Percentiles rank a stretch among this genome's conserved stretches.
Conservation (phyloP, 371 early-diverging fungal genomes). For the Circinella umbellata region DNA sequence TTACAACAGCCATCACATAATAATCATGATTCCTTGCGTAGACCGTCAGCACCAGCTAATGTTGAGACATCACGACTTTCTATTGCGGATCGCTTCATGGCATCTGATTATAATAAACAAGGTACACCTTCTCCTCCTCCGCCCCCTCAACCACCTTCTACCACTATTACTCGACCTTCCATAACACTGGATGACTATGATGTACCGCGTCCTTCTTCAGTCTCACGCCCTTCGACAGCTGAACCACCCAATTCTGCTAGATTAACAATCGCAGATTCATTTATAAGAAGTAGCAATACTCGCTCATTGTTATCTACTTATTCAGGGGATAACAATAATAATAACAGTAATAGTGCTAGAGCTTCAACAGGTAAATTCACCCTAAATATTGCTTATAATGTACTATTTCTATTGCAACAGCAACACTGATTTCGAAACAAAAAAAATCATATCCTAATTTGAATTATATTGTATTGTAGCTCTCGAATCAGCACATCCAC, state of each 20-base stretch:
- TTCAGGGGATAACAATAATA: neutral
- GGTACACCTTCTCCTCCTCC: constrained; percentile 15
- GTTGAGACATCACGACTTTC: constrained; percentile 18
- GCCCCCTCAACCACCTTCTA: constrained; percentile 1
- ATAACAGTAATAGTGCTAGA: neutral
- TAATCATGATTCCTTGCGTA: constrained; percentile 1
- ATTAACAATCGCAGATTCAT: constrained; percentile 41
- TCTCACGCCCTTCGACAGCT: neutral
- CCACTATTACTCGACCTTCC: neutral
- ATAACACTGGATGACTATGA: neutral
- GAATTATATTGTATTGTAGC: neutral
- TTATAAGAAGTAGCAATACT: constrained; percentile 25
- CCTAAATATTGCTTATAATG: neutral
- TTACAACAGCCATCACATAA: neutral
- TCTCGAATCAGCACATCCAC: constrained; percentile 17
- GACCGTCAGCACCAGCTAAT: constrained; percentile 19
- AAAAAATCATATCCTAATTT: neutral
- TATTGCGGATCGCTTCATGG: constrained; percentile 50
- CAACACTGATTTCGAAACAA: too few relatives aligned
- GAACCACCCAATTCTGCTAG: constrained; percentile 27
- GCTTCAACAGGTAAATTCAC: neutral
- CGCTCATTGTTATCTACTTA: neutral
- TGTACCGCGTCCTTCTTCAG: neutral
- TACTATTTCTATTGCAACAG: too few relatives aligned
- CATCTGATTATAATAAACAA: constrained; percentile 5